Evolutionary conservation across 2,329 filamentous ascomycete genomes (phyloP), one percentile per base, ranked within the genome.

Genomic region (Rhynchosporium agropyri): DNA sequence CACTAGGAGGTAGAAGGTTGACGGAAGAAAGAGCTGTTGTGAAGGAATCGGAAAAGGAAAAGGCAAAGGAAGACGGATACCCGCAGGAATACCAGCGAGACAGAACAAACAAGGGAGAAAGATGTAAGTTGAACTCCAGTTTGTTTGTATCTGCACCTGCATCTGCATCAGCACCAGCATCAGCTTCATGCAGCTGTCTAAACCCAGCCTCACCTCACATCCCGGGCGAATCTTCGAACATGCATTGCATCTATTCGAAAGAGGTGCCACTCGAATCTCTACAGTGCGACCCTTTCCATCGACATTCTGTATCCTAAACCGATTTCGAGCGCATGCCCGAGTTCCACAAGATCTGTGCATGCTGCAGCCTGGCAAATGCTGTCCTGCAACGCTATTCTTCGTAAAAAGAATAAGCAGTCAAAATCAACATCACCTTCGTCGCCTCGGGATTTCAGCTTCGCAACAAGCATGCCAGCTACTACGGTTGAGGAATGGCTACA

Each of bases 401-500:
- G 60, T 69, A 64, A 20, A 43, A 46, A 6, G 43, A 48, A 8
- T 10, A 33, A 10, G 70, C 66, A 60, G 58, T 66, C 60, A 60
- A 66, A 63, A 60, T 62, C 65, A 68, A 68, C 60, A 64, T 63
- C 66, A 65, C 60, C 42, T 31, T 13, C 36, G 36, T 49, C 31
- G 26, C 28, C 15, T 33, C 13, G 5, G 51, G 33, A 57, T 40
- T 51, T 50, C 53, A 43, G 61, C 49, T 49, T 63, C 61, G 56
- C 65, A 58, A 63, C 59, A 49, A 71, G 63, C 43, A 76, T 76
- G 72, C 66, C 71, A 61, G 67, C 68, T 42, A 71, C 70, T n/a
- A 71, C 64, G 26, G 70, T 73, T 42, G 72, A 74, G 65, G 68
- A 73, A 69, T 75, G 72, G 75, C 68, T 74, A 43, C 63, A 68